Conservation (phyloP, 495 filamentous ascomycete genomes). For the Podospora pseudoanserina region DNA sequence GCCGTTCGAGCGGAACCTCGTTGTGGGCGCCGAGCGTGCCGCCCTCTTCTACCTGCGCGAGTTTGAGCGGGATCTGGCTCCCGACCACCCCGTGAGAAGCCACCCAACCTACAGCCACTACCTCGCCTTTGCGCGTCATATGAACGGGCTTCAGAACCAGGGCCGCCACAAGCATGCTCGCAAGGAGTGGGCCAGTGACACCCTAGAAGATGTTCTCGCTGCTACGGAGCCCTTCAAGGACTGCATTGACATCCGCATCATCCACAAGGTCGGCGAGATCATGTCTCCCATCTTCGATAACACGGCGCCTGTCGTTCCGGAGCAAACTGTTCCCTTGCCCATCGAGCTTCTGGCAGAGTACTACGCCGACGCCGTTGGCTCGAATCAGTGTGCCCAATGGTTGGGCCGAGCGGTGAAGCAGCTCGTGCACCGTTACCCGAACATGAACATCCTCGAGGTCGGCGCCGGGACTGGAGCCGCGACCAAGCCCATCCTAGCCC, state of each 20-base stretch:
- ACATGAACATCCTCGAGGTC: slow-evolving; percentile 13
- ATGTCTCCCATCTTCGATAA: not conserved
- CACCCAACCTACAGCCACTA: not conserved
- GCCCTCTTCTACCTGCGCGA: not conserved
- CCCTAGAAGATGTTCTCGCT: not conserved
- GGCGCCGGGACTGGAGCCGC: too few relatives aligned
- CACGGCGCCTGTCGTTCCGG: not conserved
- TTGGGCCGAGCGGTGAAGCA: slow-evolving; percentile 19
- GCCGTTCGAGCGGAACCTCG: not conserved
- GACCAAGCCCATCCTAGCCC: slow-evolving; percentile 34
- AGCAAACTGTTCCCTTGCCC: not conserved
- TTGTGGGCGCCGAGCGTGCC: not conserved
- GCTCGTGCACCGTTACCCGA: slow-evolving; percentile 38
- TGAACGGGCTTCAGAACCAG: too few relatives aligned
- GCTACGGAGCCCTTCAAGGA: not conserved
- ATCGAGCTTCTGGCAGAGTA: not conserved
- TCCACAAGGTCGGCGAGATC: not conserved
- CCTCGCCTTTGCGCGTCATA: not conserved
- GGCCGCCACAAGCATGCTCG: not conserved
- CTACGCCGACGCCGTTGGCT: not conserved
- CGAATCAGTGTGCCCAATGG: too few relatives aligned
- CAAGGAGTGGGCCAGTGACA: not conserved
- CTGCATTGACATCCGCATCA: not conserved
- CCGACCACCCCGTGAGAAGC: not conserved
- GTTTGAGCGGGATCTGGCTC: not conserved